phyloP scores from a whole-genome alignment of 345 rosid species.

The Luvunga scandens region DNA sequence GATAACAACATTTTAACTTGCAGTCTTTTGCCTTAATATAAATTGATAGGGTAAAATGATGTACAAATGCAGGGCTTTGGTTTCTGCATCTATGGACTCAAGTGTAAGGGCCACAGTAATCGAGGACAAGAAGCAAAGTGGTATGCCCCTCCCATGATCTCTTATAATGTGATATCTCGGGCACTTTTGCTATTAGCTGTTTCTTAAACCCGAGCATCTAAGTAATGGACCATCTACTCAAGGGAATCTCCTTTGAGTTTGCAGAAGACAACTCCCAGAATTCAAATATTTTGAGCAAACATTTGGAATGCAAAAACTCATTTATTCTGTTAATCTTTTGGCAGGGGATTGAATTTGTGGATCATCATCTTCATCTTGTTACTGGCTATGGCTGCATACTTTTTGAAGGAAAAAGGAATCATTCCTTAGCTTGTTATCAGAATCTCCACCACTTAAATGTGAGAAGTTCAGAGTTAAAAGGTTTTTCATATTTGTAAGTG shows the following conservation, averaged over 20 bases:
- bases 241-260: neutral
- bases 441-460: neutral
- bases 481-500: neutral
- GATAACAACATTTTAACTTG: neutral
- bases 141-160: conserved; percentile 27
- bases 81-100: conserved; percentile 85
- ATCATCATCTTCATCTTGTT: conserved; percentile 33
- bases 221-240: neutral
- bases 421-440: neutral
- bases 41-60: conserved; percentile 1
- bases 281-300: neutral
- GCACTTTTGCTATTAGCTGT: neutral
- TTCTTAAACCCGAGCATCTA: no score
- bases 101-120: conserved; percentile 78
- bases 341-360: conserved; percentile 45
- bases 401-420: conserved; percentile 32
- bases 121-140: conserved; percentile 36
- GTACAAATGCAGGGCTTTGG: conserved; percentile 56
- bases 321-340: neutral
- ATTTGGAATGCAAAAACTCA: neutral
- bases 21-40: neutral
- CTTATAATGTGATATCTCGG: neutral
- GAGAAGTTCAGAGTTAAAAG: neutral
- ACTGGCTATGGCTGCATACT: conserved; percentile 37
- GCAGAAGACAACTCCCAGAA: neutral